Base-by-base conservation (phyloP, 179 eudicot genomes). In the Corrigiola litoralis region DNA sequence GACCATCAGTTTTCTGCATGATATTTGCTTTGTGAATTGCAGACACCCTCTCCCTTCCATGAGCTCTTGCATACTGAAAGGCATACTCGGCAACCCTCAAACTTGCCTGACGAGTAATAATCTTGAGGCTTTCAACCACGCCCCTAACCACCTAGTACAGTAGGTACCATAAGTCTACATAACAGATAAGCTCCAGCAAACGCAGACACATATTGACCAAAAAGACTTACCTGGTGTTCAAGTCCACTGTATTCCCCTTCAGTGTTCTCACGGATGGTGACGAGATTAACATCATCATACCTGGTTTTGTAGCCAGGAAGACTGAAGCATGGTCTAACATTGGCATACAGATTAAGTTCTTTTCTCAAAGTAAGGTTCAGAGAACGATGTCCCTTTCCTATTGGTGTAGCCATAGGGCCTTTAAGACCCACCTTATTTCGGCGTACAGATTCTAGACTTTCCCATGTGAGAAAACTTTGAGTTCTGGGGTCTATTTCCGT, bases 241-340 rank as follows among this genome's bases (percentile, higher is more conserved):
- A 94, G 96, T 49, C 99, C 99, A 81, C 99, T 94, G 73, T 94
- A 94, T 74, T 94, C 99, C 40, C 99, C 99, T 83, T 94, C 99
- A 36, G 99, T 94, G 84, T 94, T 94, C 59, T 94, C 99, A 71
- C 99, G 97, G 57, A 94, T 94, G 31, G 99, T 94, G 70, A 94
- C 69, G 29, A 94, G 99, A 75, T 94, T 74, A 17, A 94, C 99
- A 76, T 84, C 82, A 75, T 94, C 97, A 71, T 94, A 94, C 50
- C 90, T 83, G 73, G 99, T 94, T 75, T 94, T 90, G 79, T 94
- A 94, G 11, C 99, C 99, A 61, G 97, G 99, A 52, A 94, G 89
- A 68, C 99, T 94, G 79, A 87, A 91, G 74, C 99, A 94, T 62
- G 99, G 99, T 80, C 99, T 85, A 23, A 94, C 99, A 80, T 94